These are phyloP conservation scores for Ustilago shanxiensis DNA, from an alignment of 1,284 basidiomycete species.

Conservation along the genomic window DNA sequence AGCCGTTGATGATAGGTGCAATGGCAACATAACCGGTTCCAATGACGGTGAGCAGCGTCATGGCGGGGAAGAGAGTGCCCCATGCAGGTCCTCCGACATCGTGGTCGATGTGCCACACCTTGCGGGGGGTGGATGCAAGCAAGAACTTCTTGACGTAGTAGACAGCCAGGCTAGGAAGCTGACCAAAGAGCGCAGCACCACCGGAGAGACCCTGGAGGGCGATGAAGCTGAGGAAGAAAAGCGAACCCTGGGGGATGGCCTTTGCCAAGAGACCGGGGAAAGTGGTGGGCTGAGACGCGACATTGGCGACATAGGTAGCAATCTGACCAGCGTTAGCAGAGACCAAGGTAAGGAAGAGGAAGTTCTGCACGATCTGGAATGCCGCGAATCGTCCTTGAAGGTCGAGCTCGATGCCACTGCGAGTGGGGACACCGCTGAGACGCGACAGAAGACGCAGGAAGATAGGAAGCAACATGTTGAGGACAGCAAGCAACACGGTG, in stretches of 20 bases:
- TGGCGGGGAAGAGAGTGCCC: constrained; percentile 78
- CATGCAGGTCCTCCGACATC: constrained; percentile 78
- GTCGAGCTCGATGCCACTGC: constrained; percentile 85
- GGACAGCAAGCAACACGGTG: constrained; percentile 82
- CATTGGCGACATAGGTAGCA: constrained; percentile 36
- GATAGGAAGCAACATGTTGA: constrained; percentile 92
- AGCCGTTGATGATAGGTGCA: constrained; percentile 92
- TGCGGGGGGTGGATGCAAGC: constrained; percentile 89
- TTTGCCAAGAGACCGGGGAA: constrained; percentile 67
- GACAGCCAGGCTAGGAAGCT: constrained; percentile 80
- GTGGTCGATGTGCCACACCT: constrained; percentile 82
- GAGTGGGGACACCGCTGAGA: constrained; percentile 85
- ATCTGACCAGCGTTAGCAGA: constrained; percentile 58
- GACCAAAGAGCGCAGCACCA: constrained; percentile 83
- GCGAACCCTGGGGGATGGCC: constrained; percentile 85
- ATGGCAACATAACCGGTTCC: constrained; percentile 82
- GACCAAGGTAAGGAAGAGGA: constrained; percentile 66
- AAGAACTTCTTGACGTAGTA: constrained; percentile 88
- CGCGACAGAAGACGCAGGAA: constrained; percentile 81
- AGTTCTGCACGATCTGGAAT: constrained; percentile 77
- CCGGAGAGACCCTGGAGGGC: constrained; percentile 71
- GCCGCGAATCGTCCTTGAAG: constrained; percentile 92
- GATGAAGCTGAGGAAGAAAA: constrained; percentile 89
- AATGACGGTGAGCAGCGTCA: constrained; percentile 63
- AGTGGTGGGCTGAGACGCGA: constrained; percentile 35